These are phyloP conservation scores for Thermomucor indicae-seudaticae DNA, from an alignment of 371 early-diverging fungal genomes.

Conservation along the genomic window DNA sequence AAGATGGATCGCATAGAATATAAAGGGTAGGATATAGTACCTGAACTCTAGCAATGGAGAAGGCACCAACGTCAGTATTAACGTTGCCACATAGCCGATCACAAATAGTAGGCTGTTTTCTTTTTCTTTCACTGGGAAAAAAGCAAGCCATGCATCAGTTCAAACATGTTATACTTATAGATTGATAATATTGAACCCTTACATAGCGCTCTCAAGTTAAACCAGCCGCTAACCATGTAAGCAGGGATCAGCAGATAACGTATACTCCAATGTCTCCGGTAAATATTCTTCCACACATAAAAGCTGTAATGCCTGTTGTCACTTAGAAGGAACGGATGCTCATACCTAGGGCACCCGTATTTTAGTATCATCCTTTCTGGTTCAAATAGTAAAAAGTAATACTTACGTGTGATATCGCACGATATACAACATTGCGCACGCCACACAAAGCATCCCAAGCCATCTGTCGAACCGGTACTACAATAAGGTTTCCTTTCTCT, in stretches of 20 bases:
- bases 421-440: slow-evolving; percentile 21
- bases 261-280: slow-evolving; percentile 46
- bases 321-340: slow-evolving; percentile 91
- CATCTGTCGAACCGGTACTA: too few species aligned
- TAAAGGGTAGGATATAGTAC: slow-evolving; percentile 89
- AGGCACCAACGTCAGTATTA: slow-evolving; percentile 71
- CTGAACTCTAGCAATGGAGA: slow-evolving; percentile 93
- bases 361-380: background rate
- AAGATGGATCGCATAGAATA: slow-evolving; percentile 69
- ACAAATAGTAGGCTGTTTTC: slow-evolving; percentile 4
- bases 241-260: slow-evolving; percentile 66
- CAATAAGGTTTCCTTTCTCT: too few species aligned
- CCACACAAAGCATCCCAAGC: background rate
- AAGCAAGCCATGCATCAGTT: too few species aligned
- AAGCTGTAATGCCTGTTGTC: slow-evolving; percentile 96
- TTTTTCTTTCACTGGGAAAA: background rate
- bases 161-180: too few species aligned
- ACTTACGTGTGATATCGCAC: slow-evolving; percentile 59
- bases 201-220: slow-evolving; percentile 31
- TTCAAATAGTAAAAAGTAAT: background rate
- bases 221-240: slow-evolving; percentile 55
- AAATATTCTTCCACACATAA: slow-evolving; percentile 87
- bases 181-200: too few species aligned
- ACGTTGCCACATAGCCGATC: slow-evolving; percentile 41
- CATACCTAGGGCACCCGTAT: slow-evolving; percentile 46